A percentile compares a stretch with the other conserved stretches of the same genome.
These are phyloP conservation scores for Xanthoparmelia taractica DNA, from an alignment of 495 filamentous ascomycete species.

Conservation along the genomic window DNA sequence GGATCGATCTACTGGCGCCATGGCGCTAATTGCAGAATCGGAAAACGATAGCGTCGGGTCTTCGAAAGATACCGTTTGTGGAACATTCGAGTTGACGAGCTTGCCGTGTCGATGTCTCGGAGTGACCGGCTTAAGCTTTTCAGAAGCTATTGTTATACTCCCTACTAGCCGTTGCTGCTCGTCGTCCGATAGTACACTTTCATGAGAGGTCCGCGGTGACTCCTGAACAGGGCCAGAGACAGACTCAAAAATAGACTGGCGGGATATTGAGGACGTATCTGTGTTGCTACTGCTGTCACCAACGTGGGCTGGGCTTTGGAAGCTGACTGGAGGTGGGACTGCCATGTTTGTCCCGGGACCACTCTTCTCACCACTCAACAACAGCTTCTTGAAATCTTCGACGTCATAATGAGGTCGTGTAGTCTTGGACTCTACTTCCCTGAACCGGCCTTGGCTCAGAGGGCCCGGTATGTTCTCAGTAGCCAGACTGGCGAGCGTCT, in stretches of 20 bases:
- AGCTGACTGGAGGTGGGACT: constrained; percentile 14
- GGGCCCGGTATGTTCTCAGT: constrained; percentile 4
- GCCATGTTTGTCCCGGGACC: neutral
- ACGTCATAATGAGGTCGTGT: constrained; percentile 46
- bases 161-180: constrained; percentile 34
- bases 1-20: constrained; percentile 28
- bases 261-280: constrained; percentile 42
- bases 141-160: constrained; percentile 20
- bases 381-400: constrained; percentile 51
- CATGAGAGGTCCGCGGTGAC: constrained; percentile 43
- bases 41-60: constrained; percentile 26
- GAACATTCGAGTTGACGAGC: constrained; percentile 43
- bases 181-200: constrained; percentile 33
- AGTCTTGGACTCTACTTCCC: constrained; percentile 2
- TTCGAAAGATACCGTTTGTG: constrained; percentile 27
- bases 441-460: neutral
- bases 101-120: constrained; percentile 63
- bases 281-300: constrained; percentile 41
- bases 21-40: constrained; percentile 24
- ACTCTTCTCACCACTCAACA: constrained; percentile 48
- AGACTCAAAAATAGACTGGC: constrained; percentile 39
- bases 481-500: constrained; percentile 14
- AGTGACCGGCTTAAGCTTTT: constrained; percentile 44
- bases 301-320: constrained; percentile 17
- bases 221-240: constrained; percentile 29